These are phyloP conservation scores for Malus hybrid DNA, from an alignment of 331 rosid genomes.

Conservation along the genomic window DNA sequence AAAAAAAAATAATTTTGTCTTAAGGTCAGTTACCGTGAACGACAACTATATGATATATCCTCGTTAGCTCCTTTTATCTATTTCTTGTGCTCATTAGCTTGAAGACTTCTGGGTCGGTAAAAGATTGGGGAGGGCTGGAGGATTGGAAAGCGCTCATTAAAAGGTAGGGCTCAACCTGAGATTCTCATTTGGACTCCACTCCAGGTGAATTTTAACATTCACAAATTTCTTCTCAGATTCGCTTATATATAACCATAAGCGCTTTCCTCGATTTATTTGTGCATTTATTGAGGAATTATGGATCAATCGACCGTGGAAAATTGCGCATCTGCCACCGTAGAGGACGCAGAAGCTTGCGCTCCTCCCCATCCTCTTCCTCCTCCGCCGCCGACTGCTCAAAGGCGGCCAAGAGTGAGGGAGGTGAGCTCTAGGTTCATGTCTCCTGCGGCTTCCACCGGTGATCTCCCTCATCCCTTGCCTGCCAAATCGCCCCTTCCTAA, in stretches of 20 bases:
- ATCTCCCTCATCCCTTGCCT: conserved; percentile 7
- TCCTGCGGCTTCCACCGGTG: conserved; percentile 18
- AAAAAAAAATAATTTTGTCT: no score
- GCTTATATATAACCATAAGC: background rate
- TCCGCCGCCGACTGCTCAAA: conserved; percentile 37
- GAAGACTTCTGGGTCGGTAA: background rate
- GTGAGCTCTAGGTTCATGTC: conserved; percentile 89
- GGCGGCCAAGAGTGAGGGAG: conserved; percentile 78
- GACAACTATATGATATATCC: no score
- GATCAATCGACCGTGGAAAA: conserved; percentile 7
- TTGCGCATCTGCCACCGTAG: background rate
- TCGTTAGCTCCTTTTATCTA: background rate
- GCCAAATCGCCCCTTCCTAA: conserved; percentile 21
- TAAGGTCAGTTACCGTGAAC: no score
- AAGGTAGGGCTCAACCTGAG: background rate
- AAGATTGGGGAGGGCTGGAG: background rate
- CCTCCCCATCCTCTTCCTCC: conserved; percentile 44
- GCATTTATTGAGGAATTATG: background rate
- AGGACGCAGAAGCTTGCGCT: background rate
- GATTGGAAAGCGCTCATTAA: background rate
- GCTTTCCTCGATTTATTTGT: background rate
- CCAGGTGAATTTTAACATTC: background rate
- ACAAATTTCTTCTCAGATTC: background rate
- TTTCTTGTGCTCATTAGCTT: background rate
- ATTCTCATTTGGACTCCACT: background rate